phyloP scores from a whole-genome alignment of 495 filamentous ascomycete species.

The Jackrogersella minutella region DNA sequence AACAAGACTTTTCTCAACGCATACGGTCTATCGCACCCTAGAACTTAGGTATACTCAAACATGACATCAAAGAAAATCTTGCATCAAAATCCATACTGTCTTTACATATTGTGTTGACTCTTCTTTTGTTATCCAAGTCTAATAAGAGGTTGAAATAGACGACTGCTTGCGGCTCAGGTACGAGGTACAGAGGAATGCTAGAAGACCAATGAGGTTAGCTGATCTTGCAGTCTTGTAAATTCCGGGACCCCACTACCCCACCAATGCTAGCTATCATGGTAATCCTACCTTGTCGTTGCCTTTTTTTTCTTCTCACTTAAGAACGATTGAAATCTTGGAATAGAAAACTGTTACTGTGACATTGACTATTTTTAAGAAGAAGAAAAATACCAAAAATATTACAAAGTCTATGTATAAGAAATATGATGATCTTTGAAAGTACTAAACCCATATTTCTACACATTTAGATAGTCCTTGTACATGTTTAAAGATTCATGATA shows the following conservation, averaged over 20 bases:
- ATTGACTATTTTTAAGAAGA: too few relatives aligned
- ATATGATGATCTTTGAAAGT: too few relatives aligned
- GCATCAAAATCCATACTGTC: not conserved
- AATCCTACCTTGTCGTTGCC: not conserved
- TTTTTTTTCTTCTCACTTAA: not conserved
- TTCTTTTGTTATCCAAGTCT: constrained; percentile 11
- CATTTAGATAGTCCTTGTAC: too few relatives aligned
- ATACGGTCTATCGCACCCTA: not conserved
- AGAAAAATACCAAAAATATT: too few relatives aligned
- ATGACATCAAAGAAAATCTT: constrained; percentile 7
- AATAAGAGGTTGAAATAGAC: constrained; percentile 12
- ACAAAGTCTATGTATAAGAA: too few relatives aligned
- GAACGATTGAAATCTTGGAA: too few relatives aligned
- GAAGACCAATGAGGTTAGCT: constrained; percentile 23
- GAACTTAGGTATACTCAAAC: not conserved
- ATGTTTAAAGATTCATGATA: too few relatives aligned
- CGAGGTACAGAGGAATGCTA: constrained; percentile 10
- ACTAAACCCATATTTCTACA: too few relatives aligned
- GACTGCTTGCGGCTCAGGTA: constrained; percentile 33
- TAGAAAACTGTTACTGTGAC: too few relatives aligned
- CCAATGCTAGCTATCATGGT: constrained; percentile 13
- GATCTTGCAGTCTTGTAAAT: not conserved
- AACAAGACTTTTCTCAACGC: not conserved
- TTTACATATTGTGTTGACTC: not conserved
- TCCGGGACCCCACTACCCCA: constrained; percentile 10